Conservation (phyloP, 192 early-diverging fungal species). For the Chytriomyces confervae region DNA sequence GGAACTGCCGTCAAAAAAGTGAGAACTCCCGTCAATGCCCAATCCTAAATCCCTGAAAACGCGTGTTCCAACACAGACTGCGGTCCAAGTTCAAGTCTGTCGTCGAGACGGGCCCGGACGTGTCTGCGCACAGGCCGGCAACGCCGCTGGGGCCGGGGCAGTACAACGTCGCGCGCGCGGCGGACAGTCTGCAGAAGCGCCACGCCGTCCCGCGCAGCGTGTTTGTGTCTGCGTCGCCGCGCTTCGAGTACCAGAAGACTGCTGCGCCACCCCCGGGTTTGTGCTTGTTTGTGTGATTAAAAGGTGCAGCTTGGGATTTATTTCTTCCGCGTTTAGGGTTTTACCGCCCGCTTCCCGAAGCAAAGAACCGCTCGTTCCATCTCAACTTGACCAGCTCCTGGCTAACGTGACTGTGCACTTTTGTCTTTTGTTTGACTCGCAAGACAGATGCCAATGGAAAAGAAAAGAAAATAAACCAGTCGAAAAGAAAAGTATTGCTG, state of each 20-base stretch:
- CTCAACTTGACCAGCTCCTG: slow-evolving; percentile 48
- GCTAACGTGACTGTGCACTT: slow-evolving; percentile 30
- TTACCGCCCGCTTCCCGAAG: slow-evolving; percentile 44
- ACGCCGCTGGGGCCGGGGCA: slow-evolving; percentile 48
- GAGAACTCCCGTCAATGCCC: neutral
- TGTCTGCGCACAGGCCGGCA: slow-evolving; percentile 11
- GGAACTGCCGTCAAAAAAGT: slow-evolving; percentile 26
- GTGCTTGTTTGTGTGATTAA: neutral
- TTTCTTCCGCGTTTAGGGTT: slow-evolving; percentile 35
- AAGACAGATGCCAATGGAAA: too few species aligned
- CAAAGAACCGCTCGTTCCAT: slow-evolving; percentile 37
- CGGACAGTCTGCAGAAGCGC: slow-evolving; percentile 34
- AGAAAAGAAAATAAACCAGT: too few species aligned
- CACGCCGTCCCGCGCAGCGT: slow-evolving; percentile 24
- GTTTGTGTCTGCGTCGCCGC: slow-evolving; percentile 42
- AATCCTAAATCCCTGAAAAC: slow-evolving; percentile 6
- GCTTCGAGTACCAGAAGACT: slow-evolving; percentile 36
- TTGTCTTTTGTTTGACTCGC: too few species aligned
- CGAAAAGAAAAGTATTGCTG: too few species aligned
- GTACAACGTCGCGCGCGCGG: slow-evolving; percentile 49
- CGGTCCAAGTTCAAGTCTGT: slow-evolving; percentile 43
- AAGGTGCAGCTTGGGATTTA: too few species aligned
- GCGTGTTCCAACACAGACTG: slow-evolving; percentile 20
- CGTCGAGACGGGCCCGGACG: slow-evolving; percentile 34
- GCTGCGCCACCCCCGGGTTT: slow-evolving; percentile 42